Percentiles rank a stretch among this genome's conserved stretches.
Evolutionary conservation across 345 rosid genomes (phyloP).

Genomic region (Arabis hirsuta): DNA sequence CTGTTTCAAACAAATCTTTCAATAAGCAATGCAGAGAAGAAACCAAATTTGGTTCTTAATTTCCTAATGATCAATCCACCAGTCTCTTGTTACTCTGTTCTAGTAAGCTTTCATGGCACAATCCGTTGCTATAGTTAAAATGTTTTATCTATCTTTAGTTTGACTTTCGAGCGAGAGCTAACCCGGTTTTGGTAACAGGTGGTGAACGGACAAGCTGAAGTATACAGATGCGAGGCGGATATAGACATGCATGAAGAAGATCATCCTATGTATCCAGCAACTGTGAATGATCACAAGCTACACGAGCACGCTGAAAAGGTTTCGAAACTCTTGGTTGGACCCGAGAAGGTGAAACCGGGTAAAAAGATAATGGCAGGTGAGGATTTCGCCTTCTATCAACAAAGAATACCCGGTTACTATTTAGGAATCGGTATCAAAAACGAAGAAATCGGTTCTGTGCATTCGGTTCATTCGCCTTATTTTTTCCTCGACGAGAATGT

Average conservation of each 20-base stretch:
- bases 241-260: slow-evolving; percentile 55
- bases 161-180: not conserved
- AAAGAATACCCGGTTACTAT: slow-evolving; percentile 73
- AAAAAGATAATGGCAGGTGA: slow-evolving; percentile 74
- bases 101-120: not conserved
- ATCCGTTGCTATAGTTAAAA: slow-evolving; percentile 9
- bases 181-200: slow-evolving; percentile 52
- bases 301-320: slow-evolving; percentile 57
- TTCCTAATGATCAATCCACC: too few species aligned
- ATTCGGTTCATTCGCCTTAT: slow-evolving; percentile 71
- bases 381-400: slow-evolving; percentile 85
- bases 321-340: slow-evolving; percentile 60
- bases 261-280: slow-evolving; percentile 65
- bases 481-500: slow-evolving; percentile 80
- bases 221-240: slow-evolving; percentile 65
- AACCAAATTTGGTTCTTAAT: not conserved
- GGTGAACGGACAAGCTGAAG: slow-evolving; percentile 65
- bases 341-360: slow-evolving; percentile 53
- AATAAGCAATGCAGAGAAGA: slow-evolving; percentile 3
- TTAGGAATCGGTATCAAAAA: slow-evolving; percentile 69
- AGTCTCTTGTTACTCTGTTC: slow-evolving; percentile 13
- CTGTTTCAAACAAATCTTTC: not conserved
- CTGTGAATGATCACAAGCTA: slow-evolving; percentile 62
- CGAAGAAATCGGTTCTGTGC: slow-evolving; percentile 66
- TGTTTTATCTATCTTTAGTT: not conserved